A percentile compares a stretch with the other conserved stretches of the same genome.
phyloP scores from a whole-genome alignment of 306 rosid species.

The Hippophae rhamnoides region DNA sequence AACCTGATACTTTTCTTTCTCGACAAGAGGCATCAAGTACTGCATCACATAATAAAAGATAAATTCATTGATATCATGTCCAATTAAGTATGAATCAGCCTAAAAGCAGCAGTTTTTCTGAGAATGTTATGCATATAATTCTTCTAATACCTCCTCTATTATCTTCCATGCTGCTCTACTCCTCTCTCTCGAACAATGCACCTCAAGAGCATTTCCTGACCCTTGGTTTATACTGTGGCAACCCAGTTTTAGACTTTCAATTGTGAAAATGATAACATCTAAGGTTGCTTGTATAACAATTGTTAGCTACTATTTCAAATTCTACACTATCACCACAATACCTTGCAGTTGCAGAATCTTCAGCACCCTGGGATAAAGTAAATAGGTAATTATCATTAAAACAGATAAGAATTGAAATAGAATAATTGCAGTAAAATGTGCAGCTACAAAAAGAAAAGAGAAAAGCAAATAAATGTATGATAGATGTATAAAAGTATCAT shows the following conservation, averaged over 20 bases:
- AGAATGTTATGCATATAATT: not conserved
- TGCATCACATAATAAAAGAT: conserved; percentile 28
- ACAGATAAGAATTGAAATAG: no score
- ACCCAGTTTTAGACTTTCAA: conserved; percentile 1
- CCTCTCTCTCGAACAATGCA: conserved; percentile 87
- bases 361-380: conserved; percentile 29
- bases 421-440: no score
- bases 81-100: conserved; percentile 4
- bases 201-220: conserved; percentile 35
- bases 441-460: no score
- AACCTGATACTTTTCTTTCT: conserved; percentile 53
- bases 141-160: conserved; percentile 47
- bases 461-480: no score
- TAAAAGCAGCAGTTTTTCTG: not conserved
- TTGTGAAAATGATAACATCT: not conserved
- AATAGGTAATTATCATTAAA: not conserved
- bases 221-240: conserved; percentile 36
- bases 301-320: not conserved
- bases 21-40: conserved; percentile 82
- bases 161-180: conserved; percentile 73
- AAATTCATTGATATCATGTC: not conserved
- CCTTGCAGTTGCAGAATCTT: conserved; percentile 55
- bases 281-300: not conserved
- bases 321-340: conserved; percentile 16
- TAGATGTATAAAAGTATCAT: no score